Evolutionary conservation across 1,284 basidiomycete species (phyloP).

Genomic region (Melanopsichium pennsylvanicum): DNA sequence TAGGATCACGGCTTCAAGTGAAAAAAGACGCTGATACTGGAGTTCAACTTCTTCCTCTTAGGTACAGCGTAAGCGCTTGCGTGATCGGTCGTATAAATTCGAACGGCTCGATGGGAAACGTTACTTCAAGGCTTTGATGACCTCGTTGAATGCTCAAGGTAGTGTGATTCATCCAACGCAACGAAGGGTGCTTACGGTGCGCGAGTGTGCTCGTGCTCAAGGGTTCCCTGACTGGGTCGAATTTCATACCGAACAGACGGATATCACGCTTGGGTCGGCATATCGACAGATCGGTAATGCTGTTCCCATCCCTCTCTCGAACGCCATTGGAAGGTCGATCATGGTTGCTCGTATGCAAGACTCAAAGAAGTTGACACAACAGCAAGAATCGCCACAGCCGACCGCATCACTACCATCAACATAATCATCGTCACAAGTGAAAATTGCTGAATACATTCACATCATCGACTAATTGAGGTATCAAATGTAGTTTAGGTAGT

Average conservation of each 20-base stretch:
- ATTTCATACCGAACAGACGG: constrained; percentile 19
- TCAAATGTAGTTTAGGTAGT: too few species aligned
- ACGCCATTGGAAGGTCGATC: constrained; percentile 12
- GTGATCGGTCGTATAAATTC: constrained; percentile 3
- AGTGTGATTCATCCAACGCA: constrained; percentile 35
- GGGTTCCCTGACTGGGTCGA: constrained; percentile 38
- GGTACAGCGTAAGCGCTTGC: neutral
- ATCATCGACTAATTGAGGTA: too few species aligned
- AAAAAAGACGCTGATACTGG: too few species aligned
- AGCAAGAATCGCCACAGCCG: neutral
- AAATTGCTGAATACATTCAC: too few species aligned
- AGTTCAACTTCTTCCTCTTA: too few species aligned
- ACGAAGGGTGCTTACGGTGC: constrained; percentile 30
- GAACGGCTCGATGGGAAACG: constrained; percentile 11
- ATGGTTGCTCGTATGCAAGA: constrained; percentile 14
- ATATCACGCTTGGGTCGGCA: constrained; percentile 13
- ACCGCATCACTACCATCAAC: too few species aligned
- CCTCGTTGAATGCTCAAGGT: neutral
- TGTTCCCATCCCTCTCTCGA: constrained; percentile 24
- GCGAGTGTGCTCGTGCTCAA: constrained; percentile 39
- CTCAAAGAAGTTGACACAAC: neutral
- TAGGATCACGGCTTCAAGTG: neutral
- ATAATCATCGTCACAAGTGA: too few species aligned
- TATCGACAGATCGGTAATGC: constrained; percentile 45
- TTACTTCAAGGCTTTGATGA: constrained; percentile 18